Percentiles rank a stretch among this genome's conserved stretches.
These are phyloP conservation scores for Globisporangium viniferum DNA, from an alignment of 352 stramenopile genomes.

Conservation along the genomic window DNA sequence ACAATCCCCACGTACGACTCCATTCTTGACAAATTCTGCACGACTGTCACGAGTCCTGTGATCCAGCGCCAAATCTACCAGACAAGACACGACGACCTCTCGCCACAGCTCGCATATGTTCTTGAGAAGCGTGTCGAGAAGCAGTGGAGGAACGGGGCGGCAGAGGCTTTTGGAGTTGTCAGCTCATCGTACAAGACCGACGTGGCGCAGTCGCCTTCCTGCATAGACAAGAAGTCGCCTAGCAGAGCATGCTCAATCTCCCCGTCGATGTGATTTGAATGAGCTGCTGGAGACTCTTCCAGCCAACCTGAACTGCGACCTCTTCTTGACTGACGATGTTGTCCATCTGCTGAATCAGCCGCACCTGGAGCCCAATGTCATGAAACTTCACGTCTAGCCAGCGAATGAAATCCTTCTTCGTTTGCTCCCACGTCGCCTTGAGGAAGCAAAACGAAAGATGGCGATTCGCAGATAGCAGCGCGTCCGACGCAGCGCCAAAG, in stretches of 20 bases:
- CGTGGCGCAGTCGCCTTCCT: conserved; percentile 15
- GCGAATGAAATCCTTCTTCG: conserved; percentile 41
- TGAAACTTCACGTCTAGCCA: conserved; percentile 33
- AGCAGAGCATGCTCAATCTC: neutral
- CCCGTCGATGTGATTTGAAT: conserved; percentile 33
- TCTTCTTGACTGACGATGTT: conserved; percentile 12
- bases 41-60: conserved; percentile 64
- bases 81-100: conserved; percentile 52
- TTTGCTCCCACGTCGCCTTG: conserved; percentile 36
- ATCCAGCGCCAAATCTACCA: conserved; percentile 80
- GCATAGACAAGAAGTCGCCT: conserved; percentile 2
- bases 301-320: conserved; percentile 15
- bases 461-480: conserved; percentile 23
- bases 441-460: conserved; percentile 36
- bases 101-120: conserved; percentile 66
- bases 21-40: conserved; percentile 79
- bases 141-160: conserved; percentile 35
- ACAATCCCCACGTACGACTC: conserved; percentile 67
- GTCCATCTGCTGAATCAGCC: conserved; percentile 50
- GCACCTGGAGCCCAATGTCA: conserved; percentile 41
- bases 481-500: conserved; percentile 33
- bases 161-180: conserved; percentile 34
- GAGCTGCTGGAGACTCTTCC: conserved; percentile 38
- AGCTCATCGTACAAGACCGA: conserved; percentile 48
- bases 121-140: conserved; percentile 66